phyloP scores from a whole-genome alignment of 176 grass and related monocot species.

The Aegilops umbellulata region DNA sequence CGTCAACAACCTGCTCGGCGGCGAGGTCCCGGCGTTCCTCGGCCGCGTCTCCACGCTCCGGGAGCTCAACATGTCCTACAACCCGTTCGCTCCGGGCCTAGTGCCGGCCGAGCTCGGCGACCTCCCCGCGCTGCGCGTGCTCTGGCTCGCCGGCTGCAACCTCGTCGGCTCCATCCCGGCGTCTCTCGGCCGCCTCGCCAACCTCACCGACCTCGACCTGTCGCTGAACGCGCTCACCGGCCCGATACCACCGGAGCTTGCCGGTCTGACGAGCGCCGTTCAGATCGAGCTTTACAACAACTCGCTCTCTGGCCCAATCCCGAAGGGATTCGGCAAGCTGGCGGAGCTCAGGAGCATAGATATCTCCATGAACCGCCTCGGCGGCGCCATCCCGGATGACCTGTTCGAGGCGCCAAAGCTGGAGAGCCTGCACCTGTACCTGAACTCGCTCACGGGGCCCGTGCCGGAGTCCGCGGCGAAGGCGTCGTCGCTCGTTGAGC shows the following conservation, averaged over 20 bases:
- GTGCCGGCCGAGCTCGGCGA: slow-evolving; percentile 51
- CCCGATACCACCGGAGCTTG: slow-evolving; percentile 41
- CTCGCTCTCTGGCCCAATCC: slow-evolving; percentile 63
- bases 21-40: slow-evolving; percentile 59
- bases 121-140: slow-evolving; percentile 50
- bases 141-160: slow-evolving; percentile 70
- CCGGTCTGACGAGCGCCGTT: slow-evolving; percentile 32
- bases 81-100: slow-evolving; percentile 42
- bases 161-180: slow-evolving; percentile 67
- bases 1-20: slow-evolving; percentile 66
- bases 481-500: slow-evolving; percentile 48
- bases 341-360: slow-evolving; percentile 44
- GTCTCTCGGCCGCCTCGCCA: slow-evolving; percentile 57
- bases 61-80: slow-evolving; percentile 84
- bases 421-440: slow-evolving; percentile 65
- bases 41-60: slow-evolving; percentile 50
- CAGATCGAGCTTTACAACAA: slow-evolving; percentile 91
- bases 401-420: slow-evolving; percentile 64
- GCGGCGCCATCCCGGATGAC: slow-evolving; percentile 69
- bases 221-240: slow-evolving; percentile 67
- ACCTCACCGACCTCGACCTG: slow-evolving; percentile 71
- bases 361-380: slow-evolving; percentile 58
- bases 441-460: slow-evolving; percentile 51
- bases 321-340: slow-evolving; percentile 45
- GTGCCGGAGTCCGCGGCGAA: slow-evolving; percentile 39